phyloP scores from a whole-genome alignment of 2,329 filamentous ascomycete genomes.

The Botryosphaeria agaves region DNA sequence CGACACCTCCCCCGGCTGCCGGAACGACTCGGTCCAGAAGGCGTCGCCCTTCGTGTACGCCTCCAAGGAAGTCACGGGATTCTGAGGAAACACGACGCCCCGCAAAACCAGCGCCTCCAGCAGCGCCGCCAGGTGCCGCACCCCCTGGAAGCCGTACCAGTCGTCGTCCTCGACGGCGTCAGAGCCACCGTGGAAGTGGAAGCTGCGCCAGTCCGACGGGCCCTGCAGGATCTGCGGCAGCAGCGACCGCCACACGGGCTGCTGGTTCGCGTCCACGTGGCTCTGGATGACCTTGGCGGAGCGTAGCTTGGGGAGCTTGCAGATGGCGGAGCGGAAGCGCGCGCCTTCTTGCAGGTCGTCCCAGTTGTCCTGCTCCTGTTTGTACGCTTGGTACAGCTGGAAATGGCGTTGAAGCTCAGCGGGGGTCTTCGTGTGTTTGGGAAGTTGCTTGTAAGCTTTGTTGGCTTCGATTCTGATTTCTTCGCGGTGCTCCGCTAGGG shows the following conservation, averaged over 20 bases:
- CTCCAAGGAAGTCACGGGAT: constrained; percentile 1
- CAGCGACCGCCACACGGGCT: constrained; percentile 1
- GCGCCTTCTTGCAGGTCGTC: neutral
- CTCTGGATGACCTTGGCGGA: constrained; percentile 1
- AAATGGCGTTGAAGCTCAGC: constrained; percentile 1
- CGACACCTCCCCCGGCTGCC: neutral
- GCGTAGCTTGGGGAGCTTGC: constrained; percentile 1
- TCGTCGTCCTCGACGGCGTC: no score
- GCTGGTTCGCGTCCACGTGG: neutral
- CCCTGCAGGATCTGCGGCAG: constrained; percentile 2
- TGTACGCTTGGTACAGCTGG: constrained; percentile 1
- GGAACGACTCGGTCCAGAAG: constrained; percentile 1
- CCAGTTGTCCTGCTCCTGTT: constrained; percentile 4
- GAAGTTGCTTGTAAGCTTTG: constrained; percentile 1
- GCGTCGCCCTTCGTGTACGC: constrained; percentile 1
- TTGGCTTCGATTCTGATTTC: neutral
- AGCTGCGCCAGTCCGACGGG: constrained; percentile 3
- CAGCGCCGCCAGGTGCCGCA: constrained; percentile 1
- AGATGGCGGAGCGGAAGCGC: constrained; percentile 1
- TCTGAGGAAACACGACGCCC: neutral
- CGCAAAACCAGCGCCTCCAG: constrained; percentile 1
- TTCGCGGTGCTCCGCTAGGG: neutral
- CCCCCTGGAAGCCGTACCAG: no score
- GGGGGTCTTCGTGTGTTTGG: neutral
- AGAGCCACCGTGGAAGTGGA: no score